phyloP scores from a whole-genome alignment of 192 early-diverging fungal genomes.

The Coemansia sp. region DNA sequence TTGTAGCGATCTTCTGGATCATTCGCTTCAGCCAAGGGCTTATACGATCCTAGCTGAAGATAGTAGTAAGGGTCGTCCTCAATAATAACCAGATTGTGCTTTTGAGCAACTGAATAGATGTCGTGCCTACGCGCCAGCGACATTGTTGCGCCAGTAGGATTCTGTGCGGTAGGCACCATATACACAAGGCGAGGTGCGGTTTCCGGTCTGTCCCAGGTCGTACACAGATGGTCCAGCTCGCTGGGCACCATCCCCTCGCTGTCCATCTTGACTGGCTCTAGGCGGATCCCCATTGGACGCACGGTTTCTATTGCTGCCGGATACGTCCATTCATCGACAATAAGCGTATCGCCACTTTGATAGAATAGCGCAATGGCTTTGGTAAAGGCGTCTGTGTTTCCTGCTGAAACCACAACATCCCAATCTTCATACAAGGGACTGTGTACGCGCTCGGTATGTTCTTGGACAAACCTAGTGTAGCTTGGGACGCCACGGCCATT shows the following conservation, averaged over 20 bases:
- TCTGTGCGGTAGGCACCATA: slow-evolving; percentile 84
- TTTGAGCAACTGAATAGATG: slow-evolving; percentile 75
- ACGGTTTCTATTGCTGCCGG: slow-evolving; percentile 60
- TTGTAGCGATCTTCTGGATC: slow-evolving; percentile 25
- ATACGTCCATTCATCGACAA: slow-evolving; percentile 70
- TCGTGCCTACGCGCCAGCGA: slow-evolving; percentile 72
- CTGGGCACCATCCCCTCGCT: slow-evolving; percentile 65
- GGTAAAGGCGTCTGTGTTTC: slow-evolving; percentile 63
- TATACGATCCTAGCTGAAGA: slow-evolving; percentile 66
- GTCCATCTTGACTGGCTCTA: slow-evolving; percentile 60
- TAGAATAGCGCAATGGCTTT: slow-evolving; percentile 62
- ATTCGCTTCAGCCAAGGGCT: slow-evolving; percentile 3
- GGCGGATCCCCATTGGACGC: slow-evolving; percentile 51
- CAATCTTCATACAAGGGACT: slow-evolving; percentile 61
- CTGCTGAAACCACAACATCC: slow-evolving; percentile 65
- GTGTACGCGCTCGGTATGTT: slow-evolving; percentile 56
- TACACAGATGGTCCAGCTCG: slow-evolving; percentile 54
- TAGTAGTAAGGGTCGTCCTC: slow-evolving; percentile 98
- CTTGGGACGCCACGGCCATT: slow-evolving; percentile 56
- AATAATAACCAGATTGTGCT: slow-evolving; percentile 81
- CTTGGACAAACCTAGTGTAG: slow-evolving; percentile 48
- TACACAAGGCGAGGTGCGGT: slow-evolving; percentile 60
- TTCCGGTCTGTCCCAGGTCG: slow-evolving; percentile 31
- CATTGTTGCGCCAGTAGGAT: slow-evolving; percentile 87
- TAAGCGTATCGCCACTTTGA: slow-evolving; percentile 59